Conservation (phyloP, 306 rosid species). For the Mimosa bimucronata region DNA sequence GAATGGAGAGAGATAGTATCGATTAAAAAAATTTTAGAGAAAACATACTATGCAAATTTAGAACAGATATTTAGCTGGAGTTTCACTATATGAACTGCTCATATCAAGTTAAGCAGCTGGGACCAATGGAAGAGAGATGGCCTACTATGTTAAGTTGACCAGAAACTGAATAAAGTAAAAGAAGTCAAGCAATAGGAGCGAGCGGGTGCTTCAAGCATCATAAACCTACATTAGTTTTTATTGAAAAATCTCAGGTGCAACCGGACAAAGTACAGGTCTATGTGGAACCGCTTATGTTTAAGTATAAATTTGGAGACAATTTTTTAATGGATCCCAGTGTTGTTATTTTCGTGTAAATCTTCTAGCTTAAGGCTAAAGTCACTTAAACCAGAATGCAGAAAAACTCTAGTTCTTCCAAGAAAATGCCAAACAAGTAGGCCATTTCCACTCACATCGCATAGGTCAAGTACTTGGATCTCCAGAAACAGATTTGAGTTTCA, state of each 20-base stretch:
- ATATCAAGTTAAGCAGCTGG: slow-evolving; percentile 47
- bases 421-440: background rate
- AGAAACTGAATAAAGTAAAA: background rate
- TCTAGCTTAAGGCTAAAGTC: background rate
- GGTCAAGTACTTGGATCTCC: background rate
- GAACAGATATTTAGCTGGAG: slow-evolving; percentile 41
- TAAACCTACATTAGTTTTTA: background rate
- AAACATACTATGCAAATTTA: slow-evolving; percentile 41
- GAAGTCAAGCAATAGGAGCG: background rate
- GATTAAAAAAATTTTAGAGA: slow-evolving; percentile 38
- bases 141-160: background rate
- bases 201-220: background rate
- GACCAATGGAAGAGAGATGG: slow-evolving; percentile 43
- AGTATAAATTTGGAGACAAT: background rate
- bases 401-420: background rate
- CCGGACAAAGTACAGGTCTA: background rate
- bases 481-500: background rate
- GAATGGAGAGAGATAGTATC: slow-evolving; percentile 42
- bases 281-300: background rate
- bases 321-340: too few relatives aligned
- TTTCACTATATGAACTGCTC: slow-evolving; percentile 40
- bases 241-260: background rate
- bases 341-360: background rate
- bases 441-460: background rate
- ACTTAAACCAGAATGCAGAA: background rate